Evolutionary conservation across 1,139 yeast species (phyloP).

Genomic region (Eremothecium sinecaudum): DNA sequence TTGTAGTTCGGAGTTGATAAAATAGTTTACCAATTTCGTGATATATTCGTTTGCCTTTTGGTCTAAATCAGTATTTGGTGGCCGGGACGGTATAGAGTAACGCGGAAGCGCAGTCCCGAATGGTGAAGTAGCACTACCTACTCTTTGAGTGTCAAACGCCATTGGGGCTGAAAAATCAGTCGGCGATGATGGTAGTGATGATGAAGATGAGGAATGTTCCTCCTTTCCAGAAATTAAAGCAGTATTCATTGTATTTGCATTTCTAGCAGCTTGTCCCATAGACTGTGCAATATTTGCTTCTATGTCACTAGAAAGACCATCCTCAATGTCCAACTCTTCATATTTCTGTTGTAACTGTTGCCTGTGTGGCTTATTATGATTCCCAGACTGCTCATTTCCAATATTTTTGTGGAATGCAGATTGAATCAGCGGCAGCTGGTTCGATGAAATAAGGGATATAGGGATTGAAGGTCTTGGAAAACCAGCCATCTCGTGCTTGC

Average conservation of each 20-base stretch:
- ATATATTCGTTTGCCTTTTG: slow-evolving; percentile 36
- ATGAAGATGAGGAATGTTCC: slow-evolving; percentile 21
- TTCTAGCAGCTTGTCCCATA: slow-evolving; percentile 3
- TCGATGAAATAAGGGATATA: slow-evolving; percentile 18
- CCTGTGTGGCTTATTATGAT: slow-evolving; percentile 10
- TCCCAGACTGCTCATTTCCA: slow-evolving; percentile 13
- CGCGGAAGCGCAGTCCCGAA: slow-evolving; percentile 26
- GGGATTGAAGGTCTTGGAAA: slow-evolving; percentile 23
- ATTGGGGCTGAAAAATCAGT: slow-evolving; percentile 30
- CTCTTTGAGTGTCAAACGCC: slow-evolving; percentile 14
- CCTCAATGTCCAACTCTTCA: slow-evolving; percentile 32
- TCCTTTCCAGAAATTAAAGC: slow-evolving; percentile 10
- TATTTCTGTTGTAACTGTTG: slow-evolving; percentile 19
- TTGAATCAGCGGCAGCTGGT: slow-evolving; percentile 20
- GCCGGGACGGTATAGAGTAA: slow-evolving; percentile 21
- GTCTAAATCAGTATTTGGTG: slow-evolving; percentile 27
- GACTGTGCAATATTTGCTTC: slow-evolving; percentile 17
- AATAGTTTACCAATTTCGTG: slow-evolving; percentile 41
- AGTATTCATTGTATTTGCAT: slow-evolving; percentile 8
- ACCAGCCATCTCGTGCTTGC: slow-evolving; percentile 24
- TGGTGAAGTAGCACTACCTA: slow-evolving; percentile 26
- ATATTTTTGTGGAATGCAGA: slow-evolving; percentile 10
- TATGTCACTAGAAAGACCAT: slow-evolving; percentile 35
- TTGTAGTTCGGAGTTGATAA: slow-evolving; percentile 56
- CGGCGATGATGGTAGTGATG: slow-evolving; percentile 33